A percentile compares a stretch with the other conserved stretches of the same genome.
Conservation (phyloP, 1,139 yeast species). For the Candida gigantensis region DNA sequence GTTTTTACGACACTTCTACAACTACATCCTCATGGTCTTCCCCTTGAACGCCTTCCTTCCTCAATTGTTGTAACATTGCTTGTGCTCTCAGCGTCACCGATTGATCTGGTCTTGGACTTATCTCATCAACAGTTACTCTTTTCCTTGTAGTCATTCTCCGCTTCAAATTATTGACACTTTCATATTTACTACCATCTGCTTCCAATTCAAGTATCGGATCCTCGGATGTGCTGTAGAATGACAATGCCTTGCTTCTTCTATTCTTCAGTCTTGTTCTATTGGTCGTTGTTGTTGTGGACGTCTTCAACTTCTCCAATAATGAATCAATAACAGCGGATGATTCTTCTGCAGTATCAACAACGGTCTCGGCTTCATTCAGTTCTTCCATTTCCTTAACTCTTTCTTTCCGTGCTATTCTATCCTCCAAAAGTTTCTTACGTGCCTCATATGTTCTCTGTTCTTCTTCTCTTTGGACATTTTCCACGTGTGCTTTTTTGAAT, state of each 20-base stretch:
- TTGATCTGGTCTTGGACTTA: conserved; percentile 23
- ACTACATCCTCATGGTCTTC: conserved; percentile 6
- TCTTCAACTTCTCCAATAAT: conserved; percentile 38
- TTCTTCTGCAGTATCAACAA: conserved; percentile 20
- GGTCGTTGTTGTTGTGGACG: conserved; percentile 27
- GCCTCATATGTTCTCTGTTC: conserved; percentile 44
- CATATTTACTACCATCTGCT: conserved; percentile 27
- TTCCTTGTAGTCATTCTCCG: conserved; percentile 41
- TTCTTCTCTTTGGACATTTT: conserved; percentile 49
- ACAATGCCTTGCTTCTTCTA: conserved; percentile 36
- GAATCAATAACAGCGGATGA: conserved; percentile 38
- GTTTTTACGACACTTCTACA: too few species aligned
- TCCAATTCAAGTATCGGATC: conserved; percentile 3
- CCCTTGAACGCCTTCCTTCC: conserved; percentile 16
- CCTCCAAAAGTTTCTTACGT: conserved; percentile 38
- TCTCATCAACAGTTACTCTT: conserved; percentile 14
- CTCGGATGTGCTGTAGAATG: conserved; percentile 32
- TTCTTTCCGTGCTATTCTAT: conserved; percentile 18
- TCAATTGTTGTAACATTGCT: conserved; percentile 41
- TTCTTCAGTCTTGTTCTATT: conserved; percentile 22
- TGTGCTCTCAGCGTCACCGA: conserved; percentile 41
- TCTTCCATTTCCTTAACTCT: conserved; percentile 12
- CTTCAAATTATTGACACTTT: conserved; percentile 41
- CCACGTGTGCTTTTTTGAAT: conserved; percentile 48
- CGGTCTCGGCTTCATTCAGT: conserved; percentile 16